Evolutionary conservation across 148 eudicot species (phyloP).

Genomic region (Nepenthes mirabilis): DNA sequence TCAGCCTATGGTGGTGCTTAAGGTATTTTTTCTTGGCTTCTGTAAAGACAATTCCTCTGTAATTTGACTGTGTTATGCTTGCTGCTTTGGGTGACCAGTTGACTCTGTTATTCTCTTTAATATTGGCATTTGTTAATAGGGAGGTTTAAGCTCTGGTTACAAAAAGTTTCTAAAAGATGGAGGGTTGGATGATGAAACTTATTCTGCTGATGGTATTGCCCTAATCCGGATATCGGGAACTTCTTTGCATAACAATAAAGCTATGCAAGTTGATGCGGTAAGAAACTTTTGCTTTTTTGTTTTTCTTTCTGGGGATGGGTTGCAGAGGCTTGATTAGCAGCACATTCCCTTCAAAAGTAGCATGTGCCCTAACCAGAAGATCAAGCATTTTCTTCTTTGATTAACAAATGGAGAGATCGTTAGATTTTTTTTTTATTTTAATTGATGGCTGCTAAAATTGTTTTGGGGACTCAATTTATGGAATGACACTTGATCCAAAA

Average conservation of each 20-base stretch:
- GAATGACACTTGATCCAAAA: no score
- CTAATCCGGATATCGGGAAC: constrained; percentile 80
- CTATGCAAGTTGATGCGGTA: constrained; percentile 87
- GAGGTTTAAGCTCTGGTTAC: constrained; percentile 88
- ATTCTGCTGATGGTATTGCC: constrained; percentile 61
- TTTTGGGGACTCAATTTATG: no score
- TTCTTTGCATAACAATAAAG: constrained; percentile 77
- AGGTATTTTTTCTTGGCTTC: constrained; percentile 35
- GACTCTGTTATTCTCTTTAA: constrained; percentile 5
- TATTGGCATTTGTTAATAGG: constrained; percentile 29
- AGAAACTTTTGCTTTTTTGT: constrained; percentile 1
- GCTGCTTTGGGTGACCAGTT: constrained; percentile 6
- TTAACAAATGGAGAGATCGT: no score
- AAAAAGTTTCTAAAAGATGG: constrained; percentile 67
- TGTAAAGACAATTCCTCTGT: not conserved
- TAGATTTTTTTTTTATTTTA: no score
- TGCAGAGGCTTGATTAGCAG: no score
- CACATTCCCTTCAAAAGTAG: no score
- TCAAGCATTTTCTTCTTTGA: no score
- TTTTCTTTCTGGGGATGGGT: no score
- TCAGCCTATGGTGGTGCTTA: constrained; percentile 92
- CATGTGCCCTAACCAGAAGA: no score
- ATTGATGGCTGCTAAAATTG: no score
- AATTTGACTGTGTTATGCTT: constrained; percentile 1
- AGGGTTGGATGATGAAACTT: constrained; percentile 83